Evolutionary conservation across 2,329 filamentous ascomycete genomes (phyloP).

Genomic region (Colletotrichum salicis): DNA sequence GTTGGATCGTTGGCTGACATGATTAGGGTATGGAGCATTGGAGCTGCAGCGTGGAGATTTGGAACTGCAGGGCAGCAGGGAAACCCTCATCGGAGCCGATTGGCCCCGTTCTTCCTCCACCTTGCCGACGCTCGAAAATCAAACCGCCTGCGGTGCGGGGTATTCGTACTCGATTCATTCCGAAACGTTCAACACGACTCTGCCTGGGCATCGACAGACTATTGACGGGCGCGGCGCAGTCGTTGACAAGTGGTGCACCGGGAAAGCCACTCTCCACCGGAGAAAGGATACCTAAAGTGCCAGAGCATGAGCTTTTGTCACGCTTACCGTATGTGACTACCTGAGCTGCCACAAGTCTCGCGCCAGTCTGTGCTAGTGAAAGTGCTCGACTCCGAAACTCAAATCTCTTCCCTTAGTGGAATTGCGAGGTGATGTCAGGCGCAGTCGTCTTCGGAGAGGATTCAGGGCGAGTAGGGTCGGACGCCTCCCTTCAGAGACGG

Average conservation of each 20-base stretch:
- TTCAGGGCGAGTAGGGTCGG: neutral
- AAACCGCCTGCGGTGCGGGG: neutral
- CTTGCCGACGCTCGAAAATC: neutral
- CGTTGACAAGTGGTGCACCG: neutral
- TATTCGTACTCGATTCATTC: constrained; percentile 1
- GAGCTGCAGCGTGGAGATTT: neutral
- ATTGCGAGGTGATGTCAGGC: neutral
- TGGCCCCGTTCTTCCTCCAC: neutral
- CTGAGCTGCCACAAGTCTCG: neutral
- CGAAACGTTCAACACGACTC: neutral
- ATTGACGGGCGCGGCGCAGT: neutral
- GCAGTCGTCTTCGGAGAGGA: neutral
- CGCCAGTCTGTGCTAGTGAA: neutral
- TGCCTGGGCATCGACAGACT: neutral
- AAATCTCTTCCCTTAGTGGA: neutral
- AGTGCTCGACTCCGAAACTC: neutral
- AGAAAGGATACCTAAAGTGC: neutral
- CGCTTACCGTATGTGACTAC: constrained; percentile 14
- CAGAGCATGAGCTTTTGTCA: constrained; percentile 11
- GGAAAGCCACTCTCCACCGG: neutral
- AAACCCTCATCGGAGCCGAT: constrained; percentile 13
- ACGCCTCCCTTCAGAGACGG: neutral
- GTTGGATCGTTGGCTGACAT: neutral
- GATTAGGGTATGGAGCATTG: neutral
- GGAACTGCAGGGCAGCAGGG: constrained; percentile 3